Percentiles rank a stretch among this genome's conserved stretches.
Evolutionary conservation across 2,329 filamentous ascomycete genomes (phyloP).

Genomic region (Microthyrium microscopicum): DNA sequence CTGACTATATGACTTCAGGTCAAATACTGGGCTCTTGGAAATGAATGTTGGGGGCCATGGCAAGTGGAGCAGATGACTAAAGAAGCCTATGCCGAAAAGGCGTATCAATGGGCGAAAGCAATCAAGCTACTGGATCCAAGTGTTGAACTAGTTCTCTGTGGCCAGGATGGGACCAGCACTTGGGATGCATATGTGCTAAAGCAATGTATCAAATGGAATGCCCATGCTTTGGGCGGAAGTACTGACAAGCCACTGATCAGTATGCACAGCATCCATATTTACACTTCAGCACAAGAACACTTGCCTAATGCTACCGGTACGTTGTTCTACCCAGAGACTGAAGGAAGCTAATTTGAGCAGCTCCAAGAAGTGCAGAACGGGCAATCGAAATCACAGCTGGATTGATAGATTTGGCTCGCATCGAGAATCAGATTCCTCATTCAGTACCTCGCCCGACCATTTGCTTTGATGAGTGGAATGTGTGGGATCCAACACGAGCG

Average conservation of each 20-base stretch:
- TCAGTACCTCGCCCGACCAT: conserved; percentile 49
- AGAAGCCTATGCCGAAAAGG: conserved; percentile 52
- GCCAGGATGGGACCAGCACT: conserved; percentile 47
- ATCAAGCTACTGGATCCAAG: conserved; percentile 54
- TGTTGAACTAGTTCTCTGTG: conserved; percentile 56
- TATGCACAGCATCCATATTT: conserved; percentile 70
- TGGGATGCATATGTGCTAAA: conserved; percentile 64
- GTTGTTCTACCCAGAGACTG: conserved; percentile 4
- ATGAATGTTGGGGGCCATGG: conserved; percentile 53
- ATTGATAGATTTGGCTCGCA: conserved; percentile 56
- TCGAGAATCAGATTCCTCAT: conserved; percentile 47
- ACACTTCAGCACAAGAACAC: conserved; percentile 42
- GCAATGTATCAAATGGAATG: conserved; percentile 41
- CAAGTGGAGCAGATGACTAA: conserved; percentile 53
- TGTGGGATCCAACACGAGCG: conserved; percentile 58
- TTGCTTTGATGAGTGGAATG: conserved; percentile 77
- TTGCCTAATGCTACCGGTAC: conserved; percentile 19
- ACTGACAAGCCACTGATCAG: conserved; percentile 40
- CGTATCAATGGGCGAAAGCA: conserved; percentile 56
- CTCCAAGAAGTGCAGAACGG: conserved; percentile 53
- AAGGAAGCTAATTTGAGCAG: conserved; percentile 35
- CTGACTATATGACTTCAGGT: conserved; percentile 25
- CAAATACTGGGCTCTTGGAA: conserved; percentile 76
- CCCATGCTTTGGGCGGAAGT: conserved; percentile 31
- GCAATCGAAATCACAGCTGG: conserved; percentile 53